Conservation (phyloP, 768 basidiomycete genomes). For the Tricholoma flavovirens region DNA sequence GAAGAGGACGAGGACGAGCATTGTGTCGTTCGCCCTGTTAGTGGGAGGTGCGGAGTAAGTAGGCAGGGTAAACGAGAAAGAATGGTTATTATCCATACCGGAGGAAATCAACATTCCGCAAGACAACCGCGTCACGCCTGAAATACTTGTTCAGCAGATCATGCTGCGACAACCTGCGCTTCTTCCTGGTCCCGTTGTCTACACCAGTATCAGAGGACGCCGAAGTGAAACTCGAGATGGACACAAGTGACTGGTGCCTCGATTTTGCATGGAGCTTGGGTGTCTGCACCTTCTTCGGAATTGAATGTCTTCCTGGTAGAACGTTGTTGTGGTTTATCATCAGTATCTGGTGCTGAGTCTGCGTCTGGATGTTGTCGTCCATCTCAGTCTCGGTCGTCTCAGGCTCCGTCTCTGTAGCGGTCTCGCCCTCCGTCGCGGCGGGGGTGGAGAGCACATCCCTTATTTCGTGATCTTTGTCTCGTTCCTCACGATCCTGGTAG, state of each 20-base stretch:
- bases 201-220: constrained; percentile 20
- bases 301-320: constrained; percentile 6
- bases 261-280: background rate
- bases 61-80: background rate
- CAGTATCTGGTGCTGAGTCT: constrained; percentile 54
- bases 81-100: constrained; percentile 44
- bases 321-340: constrained; percentile 50
- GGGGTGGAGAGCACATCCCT: constrained; percentile 46
- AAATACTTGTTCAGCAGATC: constrained; percentile 90
- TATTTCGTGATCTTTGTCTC: constrained; percentile 13
- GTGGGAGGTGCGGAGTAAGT: background rate
- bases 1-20: constrained; percentile 66
- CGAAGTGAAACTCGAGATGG: constrained; percentile 26
- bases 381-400: constrained; percentile 54
- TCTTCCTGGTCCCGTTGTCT: constrained; percentile 7
- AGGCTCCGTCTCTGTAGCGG: constrained; percentile 68
- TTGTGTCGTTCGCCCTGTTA: constrained; percentile 75
- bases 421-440: constrained; percentile 65
- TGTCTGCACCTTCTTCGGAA: constrained; percentile 12
- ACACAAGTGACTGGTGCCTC: constrained; percentile 27
- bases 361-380: constrained; percentile 47
- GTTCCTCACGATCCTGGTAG: background rate
- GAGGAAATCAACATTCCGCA: constrained; percentile 79
- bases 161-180: constrained; percentile 61
- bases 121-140: constrained; percentile 74